These are phyloP conservation scores for Populus davidiana DNA, from an alignment of 345 rosid species.

Conservation along the genomic window DNA sequence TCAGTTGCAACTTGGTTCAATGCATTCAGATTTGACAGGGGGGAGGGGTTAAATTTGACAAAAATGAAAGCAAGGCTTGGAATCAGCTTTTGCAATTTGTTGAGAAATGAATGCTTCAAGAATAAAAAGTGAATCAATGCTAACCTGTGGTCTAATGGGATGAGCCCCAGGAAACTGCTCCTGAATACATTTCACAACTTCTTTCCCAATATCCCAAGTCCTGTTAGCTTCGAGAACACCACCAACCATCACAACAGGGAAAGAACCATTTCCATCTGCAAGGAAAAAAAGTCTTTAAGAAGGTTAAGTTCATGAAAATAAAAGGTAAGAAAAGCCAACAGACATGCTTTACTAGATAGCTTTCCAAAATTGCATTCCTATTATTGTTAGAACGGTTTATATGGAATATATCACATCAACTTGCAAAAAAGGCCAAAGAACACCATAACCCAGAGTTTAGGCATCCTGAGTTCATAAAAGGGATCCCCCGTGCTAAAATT, in stretches of 20 bases:
- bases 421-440: neutral
- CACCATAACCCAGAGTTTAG: neutral
- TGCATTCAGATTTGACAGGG: neutral
- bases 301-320: neutral
- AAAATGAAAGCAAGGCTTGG: neutral
- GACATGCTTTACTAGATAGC: neutral
- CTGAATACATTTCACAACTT: constrained; percentile 45
- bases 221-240: constrained; percentile 65
- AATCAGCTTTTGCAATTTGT: neutral
- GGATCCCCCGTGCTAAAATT: neutral
- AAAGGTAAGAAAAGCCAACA: neutral
- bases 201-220: constrained; percentile 68
- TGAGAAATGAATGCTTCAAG: neutral
- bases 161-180: constrained; percentile 46
- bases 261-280: constrained; percentile 56
- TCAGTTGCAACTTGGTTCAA: neutral
- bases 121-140: neutral
- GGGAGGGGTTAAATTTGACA: too few species aligned
- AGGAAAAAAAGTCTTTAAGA: neutral
- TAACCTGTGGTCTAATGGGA: constrained; percentile 63
- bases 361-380: neutral
- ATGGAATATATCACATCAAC: neutral
- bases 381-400: neutral
- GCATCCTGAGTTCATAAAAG: neutral
- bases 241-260: constrained; percentile 77